These are phyloP conservation scores for Penicillium occitanis DNA, from an alignment of 2,329 filamentous ascomycete species.

Conservation along the genomic window DNA sequence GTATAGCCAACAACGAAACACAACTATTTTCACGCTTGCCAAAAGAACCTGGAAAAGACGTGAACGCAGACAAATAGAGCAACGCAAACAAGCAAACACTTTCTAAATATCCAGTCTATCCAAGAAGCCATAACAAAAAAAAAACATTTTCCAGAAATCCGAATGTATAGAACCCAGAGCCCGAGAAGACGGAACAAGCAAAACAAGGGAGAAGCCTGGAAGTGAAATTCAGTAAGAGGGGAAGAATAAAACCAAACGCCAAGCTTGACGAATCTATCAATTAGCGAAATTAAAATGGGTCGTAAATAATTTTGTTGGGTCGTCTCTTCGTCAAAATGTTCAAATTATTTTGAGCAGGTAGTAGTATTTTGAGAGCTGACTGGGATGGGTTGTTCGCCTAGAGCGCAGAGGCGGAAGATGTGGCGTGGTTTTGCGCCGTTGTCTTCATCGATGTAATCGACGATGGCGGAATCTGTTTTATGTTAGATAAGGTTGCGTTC, in stretches of 20 bases:
- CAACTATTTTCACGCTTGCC: neutral
- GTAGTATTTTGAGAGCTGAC: constrained; percentile 26
- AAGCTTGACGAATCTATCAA: constrained; percentile 3
- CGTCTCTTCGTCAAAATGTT: neutral
- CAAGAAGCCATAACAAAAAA: neutral
- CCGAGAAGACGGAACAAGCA: neutral
- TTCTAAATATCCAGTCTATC: constrained; percentile 3
- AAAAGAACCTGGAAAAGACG: neutral
- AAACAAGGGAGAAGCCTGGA: neutral
- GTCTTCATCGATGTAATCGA: constrained; percentile 51
- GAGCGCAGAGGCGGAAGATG: constrained; percentile 52
- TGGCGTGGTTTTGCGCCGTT: constrained; percentile 49
- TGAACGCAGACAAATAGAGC: neutral
- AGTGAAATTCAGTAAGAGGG: neutral
- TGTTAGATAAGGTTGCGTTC: neutral
- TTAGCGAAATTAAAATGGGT: constrained; percentile 5
- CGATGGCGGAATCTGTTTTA: constrained; percentile 49
- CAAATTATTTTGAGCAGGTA: constrained; percentile 2
- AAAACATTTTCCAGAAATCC: neutral
- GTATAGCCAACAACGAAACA: neutral
- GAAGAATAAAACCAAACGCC: neutral
- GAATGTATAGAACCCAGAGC: neutral
- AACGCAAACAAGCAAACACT: neutral
- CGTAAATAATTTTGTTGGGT: neutral
- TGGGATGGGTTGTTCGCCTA: constrained; percentile 52